Conservation (phyloP, 176 grass and related monocot species). For the maize (Zea mays) region Zm-B73-REFERENCE-NAM-5.0 NC_050096.1:33799501-33800000, state of each 20-base stretch:
- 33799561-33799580: no score
- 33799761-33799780: conserved; percentile 25
- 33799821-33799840: not conserved
- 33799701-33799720: not conserved
- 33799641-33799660: no score
- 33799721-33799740: not conserved
- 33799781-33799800: not conserved
- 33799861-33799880: not conserved
- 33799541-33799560: no score
- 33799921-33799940: no score
- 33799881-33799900: not conserved
- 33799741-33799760: conserved; percentile 18
- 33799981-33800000: conserved; percentile 58
- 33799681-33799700: no score
- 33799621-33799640: no score
- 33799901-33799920: no score
- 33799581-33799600: no score
- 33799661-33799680: no score
- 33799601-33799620: no score
- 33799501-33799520: conserved; percentile 7
- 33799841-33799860: conserved; percentile 20
- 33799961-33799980: conserved; percentile 42
- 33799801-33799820: not conserved
- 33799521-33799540: no score
- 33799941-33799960: conserved; percentile 17